Base-by-base conservation (phyloP, 148 eudicot genomes). In the Rhododendron henanense region DNA sequence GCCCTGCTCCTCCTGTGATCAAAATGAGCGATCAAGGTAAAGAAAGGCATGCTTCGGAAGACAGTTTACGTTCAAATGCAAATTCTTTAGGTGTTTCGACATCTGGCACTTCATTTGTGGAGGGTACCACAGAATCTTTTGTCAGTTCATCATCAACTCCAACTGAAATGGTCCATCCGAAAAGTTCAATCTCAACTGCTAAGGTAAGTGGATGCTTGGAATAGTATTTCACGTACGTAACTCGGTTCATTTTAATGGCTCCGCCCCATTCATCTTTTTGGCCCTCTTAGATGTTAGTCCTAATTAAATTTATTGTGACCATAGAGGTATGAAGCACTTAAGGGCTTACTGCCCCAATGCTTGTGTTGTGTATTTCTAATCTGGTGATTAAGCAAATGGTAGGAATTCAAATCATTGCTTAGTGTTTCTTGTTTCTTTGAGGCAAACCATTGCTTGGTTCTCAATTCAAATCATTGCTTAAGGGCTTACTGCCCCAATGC, bases 141-240 rank as follows among this genome's bases (percentile, higher is more conserved):
- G 81, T 78, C 79, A 87, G 86, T 76, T 82, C 90, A 85, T 82
- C 93, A 53, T 85, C 90, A 79, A 76, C 86, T 86, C 85, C 92
- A 78, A 67, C 84, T 48, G 69, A 84, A 81, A 87, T 76, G 81
- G 83, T 82, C 82, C 86, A 87, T 91, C 84, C 91, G 69, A 92
- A 89, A 88, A 81, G 83, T 55, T 87, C 92, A 63, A 89, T 79
- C 77, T 55, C 81, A 80, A 85, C 87, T 81, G 85, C 87, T n/a
- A 94, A 94, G 97, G 98, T 96, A 91, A 86, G 61, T 80, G 75
- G 81, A 85, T 83, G 23, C 35, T 37, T 83, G 61, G 69, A 47
- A 53, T 75, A 76, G 10, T 39, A 21, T 55, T 19, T 31, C 73
- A 51, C 33, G 18, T 23, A 33, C 39, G 2, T 74, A 50, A 53